Evolutionary conservation across 1,284 basidiomycete species (phyloP), one percentile per base, ranked within the genome.

Genomic region (Takashimella koratensis): DNA sequence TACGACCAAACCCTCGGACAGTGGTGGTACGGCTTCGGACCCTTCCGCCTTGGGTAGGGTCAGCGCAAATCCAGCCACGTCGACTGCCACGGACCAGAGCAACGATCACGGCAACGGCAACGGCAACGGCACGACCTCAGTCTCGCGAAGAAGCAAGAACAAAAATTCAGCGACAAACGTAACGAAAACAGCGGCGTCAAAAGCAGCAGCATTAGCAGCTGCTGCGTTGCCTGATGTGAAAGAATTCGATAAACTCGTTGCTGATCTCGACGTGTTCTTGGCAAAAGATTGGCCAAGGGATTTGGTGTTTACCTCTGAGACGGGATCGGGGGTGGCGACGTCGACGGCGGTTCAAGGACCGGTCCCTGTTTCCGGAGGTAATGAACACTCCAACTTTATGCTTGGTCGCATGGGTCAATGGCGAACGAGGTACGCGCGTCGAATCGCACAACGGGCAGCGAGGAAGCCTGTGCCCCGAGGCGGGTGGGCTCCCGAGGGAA

Each of bases 401-500:
- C 46, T 53, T 5, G 49, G 56, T 11, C 52, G 53, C 39, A 53
- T 44, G 42, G 65, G 67, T 52, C 53, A 59, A 43, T 62, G 67
- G 60, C 62, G 56, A 43, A 62, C 58, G 3, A 57, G 58, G 8
- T 63, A 62, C 47, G 59, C 60, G 10, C 55, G 62, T 27, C 54
- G 66, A 49, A 55, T 58, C 49, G n/a, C n/a, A n/a, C n/a, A n/a
- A n/a, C n/a, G n/a, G 49, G 43, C 45, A 46, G 54, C 51, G 30
- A 57, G 65, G 4, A 62, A 64, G 36, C 58, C 60, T 1, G 57
- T 71, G 13, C 59, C 57, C 8, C 55, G 71, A 26, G 66, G 66
- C 16, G 74, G 74, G 5, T 75, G 72, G 73, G 62, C 59, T 1
- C 74, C 74, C 5, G 74, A 76, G 49, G 74, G 73, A 11, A 71